Base-by-base conservation (phyloP, 1,284 basidiomycete genomes). In the Marasmius sp. region DNA sequence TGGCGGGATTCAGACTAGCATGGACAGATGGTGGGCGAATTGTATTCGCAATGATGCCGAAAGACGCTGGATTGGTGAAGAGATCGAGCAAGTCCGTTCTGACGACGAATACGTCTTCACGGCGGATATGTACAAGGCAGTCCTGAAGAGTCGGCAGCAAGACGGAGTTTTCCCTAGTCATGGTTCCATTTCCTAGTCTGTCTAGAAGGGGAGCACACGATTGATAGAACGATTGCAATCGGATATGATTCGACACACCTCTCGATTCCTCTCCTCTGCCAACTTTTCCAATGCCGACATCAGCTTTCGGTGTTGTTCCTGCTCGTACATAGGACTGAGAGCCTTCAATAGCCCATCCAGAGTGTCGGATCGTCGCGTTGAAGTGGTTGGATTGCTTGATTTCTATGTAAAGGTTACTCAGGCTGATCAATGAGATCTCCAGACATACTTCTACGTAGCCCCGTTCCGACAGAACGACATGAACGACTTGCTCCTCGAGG, bases 11-110 rank as follows among this genome's bases (percentile, higher is more conserved):
- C 74, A 75, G 51, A 75, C 77, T 62, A 91, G 89, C 71, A 87
- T 92, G 85, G 90, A 92, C 65, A 75, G 79, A 61, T 93, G 88
- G 87, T 92, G 91, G 91, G 83, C 84, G 27, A 87, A 88, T 68
- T 92, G 89, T 70, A 76, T 92, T 57, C 76, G 89, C 62, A 80
- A 88, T 64, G 77, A 82, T 20, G 75, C 77, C 61, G 87, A 89
- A 66, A 75, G 89, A 64, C 70, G 75, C 43, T 86, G 81, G 80
- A 77, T 92, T 38, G 76, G 78, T 34, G 72, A 69, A 37, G 65
- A 81, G 55, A 84, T 91, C 39, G 66, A 66, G 58, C 77, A 77
- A 64, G 85, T 84, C 53, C 79, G 87, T 61, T 66, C 67, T 37
- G 74, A 72, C 20, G 70, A 78, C 33, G 77, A 71, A 6, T 78